Evolutionary conservation across 805 yeast genomes (phyloP).

Genomic region (Phaffomyces opuntiae): DNA sequence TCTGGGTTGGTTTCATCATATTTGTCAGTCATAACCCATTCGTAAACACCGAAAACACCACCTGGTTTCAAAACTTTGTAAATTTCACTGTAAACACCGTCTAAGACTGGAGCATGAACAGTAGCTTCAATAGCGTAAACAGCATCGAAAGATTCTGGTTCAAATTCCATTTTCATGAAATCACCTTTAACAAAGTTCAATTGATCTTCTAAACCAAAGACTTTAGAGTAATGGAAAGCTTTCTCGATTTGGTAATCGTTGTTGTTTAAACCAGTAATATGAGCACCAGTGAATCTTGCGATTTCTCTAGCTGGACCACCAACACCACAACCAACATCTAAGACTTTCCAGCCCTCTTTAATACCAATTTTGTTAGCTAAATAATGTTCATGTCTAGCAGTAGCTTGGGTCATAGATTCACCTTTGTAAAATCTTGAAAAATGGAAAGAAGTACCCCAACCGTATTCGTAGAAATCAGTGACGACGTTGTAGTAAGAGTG

Average conservation of each 20-base stretch:
- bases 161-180: slow-evolving; percentile 98
- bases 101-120: slow-evolving; percentile 93
- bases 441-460: slow-evolving; percentile 99
- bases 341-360: slow-evolving; percentile 72
- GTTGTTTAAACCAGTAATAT: slow-evolving; percentile 87
- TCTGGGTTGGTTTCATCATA: slow-evolving; percentile 82
- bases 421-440: slow-evolving; percentile 91
- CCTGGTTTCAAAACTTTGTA: slow-evolving; percentile 96
- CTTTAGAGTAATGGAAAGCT: slow-evolving; percentile 74
- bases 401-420: slow-evolving; percentile 89
- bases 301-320: slow-evolving; percentile 99
- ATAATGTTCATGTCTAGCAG: slow-evolving; percentile 96
- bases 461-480: slow-evolving; percentile 97
- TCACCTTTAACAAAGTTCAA: slow-evolving; percentile 91
- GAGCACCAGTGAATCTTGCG: slow-evolving; percentile 80
- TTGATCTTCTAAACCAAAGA: slow-evolving; percentile 59
- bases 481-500: slow-evolving; percentile 95
- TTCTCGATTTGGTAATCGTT: slow-evolving; percentile 95
- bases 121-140: slow-evolving; percentile 99
- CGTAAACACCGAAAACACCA: slow-evolving; percentile 95
- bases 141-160: slow-evolving; percentile 84
- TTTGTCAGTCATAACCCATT: slow-evolving; percentile 97
- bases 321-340: slow-evolving; percentile 99
- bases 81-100: slow-evolving; percentile 92
- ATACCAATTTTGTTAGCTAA: slow-evolving; percentile 83